Evolutionary conservation across 1,284 basidiomycete genomes (phyloP).

Genomic region (Cutaneotrichosporon dermatis): DNA sequence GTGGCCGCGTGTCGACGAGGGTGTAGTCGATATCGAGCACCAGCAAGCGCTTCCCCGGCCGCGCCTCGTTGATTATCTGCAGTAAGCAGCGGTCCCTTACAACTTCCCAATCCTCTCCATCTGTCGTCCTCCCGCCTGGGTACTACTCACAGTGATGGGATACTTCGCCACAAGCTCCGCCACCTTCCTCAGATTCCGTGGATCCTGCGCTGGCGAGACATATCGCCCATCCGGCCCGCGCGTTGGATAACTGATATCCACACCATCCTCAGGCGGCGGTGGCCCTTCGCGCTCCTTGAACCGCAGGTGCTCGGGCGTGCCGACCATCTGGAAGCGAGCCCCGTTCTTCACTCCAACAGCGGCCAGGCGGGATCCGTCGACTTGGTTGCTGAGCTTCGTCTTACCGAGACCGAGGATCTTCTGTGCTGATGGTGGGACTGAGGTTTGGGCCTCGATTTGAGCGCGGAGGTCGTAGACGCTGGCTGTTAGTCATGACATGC

Average conservation of each 20-base stretch:
- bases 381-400: slow-evolving; percentile 76
- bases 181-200: slow-evolving; percentile 71
- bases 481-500: background rate
- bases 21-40: slow-evolving; percentile 89
- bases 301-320: slow-evolving; percentile 75
- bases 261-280: slow-evolving; percentile 60
- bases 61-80: slow-evolving; percentile 67
- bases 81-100: background rate
- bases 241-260: slow-evolving; percentile 66
- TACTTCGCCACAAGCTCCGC: slow-evolving; percentile 65
- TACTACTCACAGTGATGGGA: slow-evolving; percentile 47
- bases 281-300: slow-evolving; percentile 63
- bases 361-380: slow-evolving; percentile 43
- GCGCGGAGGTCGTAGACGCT: slow-evolving; percentile 46
- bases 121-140: no score
- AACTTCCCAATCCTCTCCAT: no score
- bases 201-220: slow-evolving; percentile 63
- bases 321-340: slow-evolving; percentile 74
- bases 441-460: slow-evolving; percentile 63
- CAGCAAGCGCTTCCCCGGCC: slow-evolving; percentile 70
- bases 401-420: slow-evolving; percentile 66
- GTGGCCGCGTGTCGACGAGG: slow-evolving; percentile 74
- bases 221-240: slow-evolving; percentile 54
- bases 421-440: slow-evolving; percentile 77
- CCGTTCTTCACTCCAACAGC: slow-evolving; percentile 56